Evolutionary conservation across 2,329 filamentous ascomycete genomes (phyloP), one percentile per base, ranked within the genome.

Genomic region (Pseudopithomyces chartarum): DNA sequence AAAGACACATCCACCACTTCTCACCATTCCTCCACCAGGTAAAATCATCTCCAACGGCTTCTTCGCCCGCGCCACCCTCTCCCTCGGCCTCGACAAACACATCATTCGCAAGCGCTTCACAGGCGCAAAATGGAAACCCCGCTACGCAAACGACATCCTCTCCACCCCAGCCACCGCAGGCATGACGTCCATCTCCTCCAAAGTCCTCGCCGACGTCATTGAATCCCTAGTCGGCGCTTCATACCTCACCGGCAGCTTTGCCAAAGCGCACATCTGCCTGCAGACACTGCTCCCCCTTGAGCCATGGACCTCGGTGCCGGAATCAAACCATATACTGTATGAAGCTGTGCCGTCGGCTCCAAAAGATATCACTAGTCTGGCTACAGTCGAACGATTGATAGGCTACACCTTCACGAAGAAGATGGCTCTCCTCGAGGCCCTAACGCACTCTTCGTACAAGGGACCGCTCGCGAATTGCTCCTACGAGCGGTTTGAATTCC

Each of bases 201-300:
- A 98, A 71, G 85, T 85, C 0, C 82, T 97, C 7, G 94, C 94
- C 3, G 94, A 98, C 66, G 88, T 97, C 0, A 84, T 97, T 0
- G 94, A 98, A 71, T 85, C 93, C 0, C 79, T 97, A 0, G 88
- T 97, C 19, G 94, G 92, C 1, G 90, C 87, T 0, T 84, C 90
- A 0, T 92, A 85, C 64, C 58, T 90, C 1, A 84, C 90, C 51
- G 90, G 90, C 1, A 90, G 90, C 0, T 77, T 90, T 13, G 46
- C 78, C 0, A 88, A 85, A 61, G 89, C 88, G 0, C 74, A 88
- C 15, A 65, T 76, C 1, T 92, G 89, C 71, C 82, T 95, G 12
- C 56, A 68, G 45, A 79, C 82, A 2, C 70, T 87, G 1, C 88
- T 97, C 61, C 72, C 96, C 1, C 82, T 84, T 0, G 83, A 89